phyloP scores from a whole-genome alignment of 345 rosid species.

The Capsella bursapastoris region DNA sequence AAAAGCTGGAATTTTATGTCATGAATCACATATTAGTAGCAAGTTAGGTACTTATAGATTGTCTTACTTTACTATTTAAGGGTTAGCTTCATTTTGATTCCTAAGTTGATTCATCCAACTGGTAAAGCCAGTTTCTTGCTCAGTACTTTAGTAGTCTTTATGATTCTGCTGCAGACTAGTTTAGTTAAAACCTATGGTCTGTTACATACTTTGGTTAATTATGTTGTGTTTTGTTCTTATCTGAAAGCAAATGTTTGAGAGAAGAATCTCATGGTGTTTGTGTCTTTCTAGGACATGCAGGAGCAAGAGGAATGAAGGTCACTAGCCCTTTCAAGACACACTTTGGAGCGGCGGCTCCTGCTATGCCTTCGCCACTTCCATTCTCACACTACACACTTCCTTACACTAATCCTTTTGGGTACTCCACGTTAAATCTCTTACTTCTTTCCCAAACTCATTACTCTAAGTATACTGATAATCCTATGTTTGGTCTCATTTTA shows the following conservation, averaged over 20 bases:
- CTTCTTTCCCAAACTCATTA: background rate
- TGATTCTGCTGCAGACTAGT: background rate
- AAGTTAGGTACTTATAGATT: background rate
- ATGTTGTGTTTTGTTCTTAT: constrained; percentile 14
- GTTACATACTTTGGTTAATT: background rate
- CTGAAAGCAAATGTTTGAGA: constrained; percentile 9
- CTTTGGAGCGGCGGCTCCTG: constrained; percentile 64
- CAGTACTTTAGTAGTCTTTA: constrained; percentile 1
- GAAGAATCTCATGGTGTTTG: constrained; percentile 23
- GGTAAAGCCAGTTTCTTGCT: constrained; percentile 4
- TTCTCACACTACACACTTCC: constrained; percentile 92
- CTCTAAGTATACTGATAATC: constrained; percentile 16
- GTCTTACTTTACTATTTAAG: constrained; percentile 17
- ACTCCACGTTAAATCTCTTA: constrained; percentile 24
- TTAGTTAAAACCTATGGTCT: background rate
- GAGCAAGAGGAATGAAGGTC: constrained; percentile 71
- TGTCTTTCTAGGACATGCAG: constrained; percentile 50
- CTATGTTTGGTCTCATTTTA: constrained; percentile 26
- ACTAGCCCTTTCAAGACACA: constrained; percentile 78
- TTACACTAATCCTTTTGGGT: constrained; percentile 74
- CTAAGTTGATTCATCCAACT: constrained; percentile 2
- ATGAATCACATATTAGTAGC: background rate
- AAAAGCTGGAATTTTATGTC: background rate
- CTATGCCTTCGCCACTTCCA: constrained; percentile 80
- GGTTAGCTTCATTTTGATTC: constrained; percentile 17